A percentile compares a stretch with the other conserved stretches of the same genome.
Conservation (phyloP, 225 moss, liverwort and hornwort genomes). For the Bryum argenteum region DNA sequence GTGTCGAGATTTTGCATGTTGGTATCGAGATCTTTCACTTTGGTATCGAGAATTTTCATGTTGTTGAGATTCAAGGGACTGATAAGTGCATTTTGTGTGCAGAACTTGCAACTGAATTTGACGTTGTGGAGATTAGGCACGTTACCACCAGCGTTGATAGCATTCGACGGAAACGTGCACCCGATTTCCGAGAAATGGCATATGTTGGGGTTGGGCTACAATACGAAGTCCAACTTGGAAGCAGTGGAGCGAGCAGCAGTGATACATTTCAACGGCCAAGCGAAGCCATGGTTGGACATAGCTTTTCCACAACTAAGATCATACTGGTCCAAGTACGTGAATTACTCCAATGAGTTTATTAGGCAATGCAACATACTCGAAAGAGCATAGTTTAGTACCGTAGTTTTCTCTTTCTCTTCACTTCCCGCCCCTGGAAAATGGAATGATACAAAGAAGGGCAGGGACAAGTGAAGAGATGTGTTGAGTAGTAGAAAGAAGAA, state of each 20-base stretch:
- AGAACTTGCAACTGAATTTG: slow-evolving; percentile 89
- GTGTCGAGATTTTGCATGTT: too few relatives aligned
- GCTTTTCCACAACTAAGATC: slow-evolving; percentile 87
- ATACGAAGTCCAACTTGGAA: slow-evolving; percentile 71
- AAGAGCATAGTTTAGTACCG: slow-evolving; percentile 42
- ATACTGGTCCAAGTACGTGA: slow-evolving; percentile 95
- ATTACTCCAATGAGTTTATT: slow-evolving; percentile 96
- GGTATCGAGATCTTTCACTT: too few relatives aligned
- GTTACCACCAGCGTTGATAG: slow-evolving; percentile 91
- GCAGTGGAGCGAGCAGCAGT: slow-evolving; percentile 84
- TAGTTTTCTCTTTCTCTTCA: slow-evolving; percentile 1
- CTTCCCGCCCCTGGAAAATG: slow-evolving; percentile 1
- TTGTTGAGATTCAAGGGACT: too few relatives aligned
- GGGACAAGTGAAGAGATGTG: slow-evolving; percentile 27
- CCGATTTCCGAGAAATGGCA: slow-evolving; percentile 89
- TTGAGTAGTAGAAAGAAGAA: slow-evolving; percentile 41
- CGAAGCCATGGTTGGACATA: slow-evolving; percentile 98
- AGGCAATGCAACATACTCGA: slow-evolving; percentile 99
- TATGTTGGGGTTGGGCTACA: slow-evolving; percentile 96
- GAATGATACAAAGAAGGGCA: not conserved
- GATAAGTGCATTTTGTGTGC: slow-evolving; percentile 30
- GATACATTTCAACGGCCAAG: slow-evolving; percentile 95
- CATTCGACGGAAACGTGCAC: slow-evolving; percentile 93
- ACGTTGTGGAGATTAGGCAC: slow-evolving; percentile 95
- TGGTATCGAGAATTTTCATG: too few relatives aligned